Evolutionary conservation across 116 monocot genomes (phyloP).

Genomic region (Iris pallida): DNA sequence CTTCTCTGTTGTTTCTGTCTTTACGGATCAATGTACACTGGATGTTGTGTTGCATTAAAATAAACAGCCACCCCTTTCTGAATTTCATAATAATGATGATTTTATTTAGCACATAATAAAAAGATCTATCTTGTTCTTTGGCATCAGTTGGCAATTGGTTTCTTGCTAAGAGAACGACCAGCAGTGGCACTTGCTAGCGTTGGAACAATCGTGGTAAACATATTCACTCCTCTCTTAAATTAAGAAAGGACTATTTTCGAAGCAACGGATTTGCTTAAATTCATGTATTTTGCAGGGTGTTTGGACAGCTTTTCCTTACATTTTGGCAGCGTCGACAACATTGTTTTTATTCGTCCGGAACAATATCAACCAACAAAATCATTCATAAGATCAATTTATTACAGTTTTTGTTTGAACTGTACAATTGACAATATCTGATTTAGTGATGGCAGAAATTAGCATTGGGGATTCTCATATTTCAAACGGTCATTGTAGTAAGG

Average conservation of each 20-base stretch:
- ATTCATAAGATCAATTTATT: too few species aligned
- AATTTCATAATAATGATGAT: background rate
- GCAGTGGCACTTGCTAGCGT: slow-evolving; percentile 70
- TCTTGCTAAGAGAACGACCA: slow-evolving; percentile 72
- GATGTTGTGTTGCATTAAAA: too few species aligned
- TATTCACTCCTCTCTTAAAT: background rate
- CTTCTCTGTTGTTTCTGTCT: too few species aligned
- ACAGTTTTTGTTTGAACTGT: too few species aligned
- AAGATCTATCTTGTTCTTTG: slow-evolving; percentile 1
- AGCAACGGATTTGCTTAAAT: background rate
- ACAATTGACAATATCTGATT: too few species aligned
- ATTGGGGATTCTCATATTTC: too few species aligned
- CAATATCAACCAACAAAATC: slow-evolving; percentile 45
- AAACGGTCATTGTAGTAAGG: too few species aligned
- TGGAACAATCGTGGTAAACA: slow-evolving; percentile 74
- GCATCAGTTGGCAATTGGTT: slow-evolving; percentile 57
- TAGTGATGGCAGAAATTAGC: too few species aligned
- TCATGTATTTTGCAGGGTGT: slow-evolving; percentile 47
- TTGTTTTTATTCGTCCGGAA: slow-evolving; percentile 54
- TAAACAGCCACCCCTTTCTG: too few species aligned
- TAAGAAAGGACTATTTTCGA: background rate
- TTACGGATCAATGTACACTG: too few species aligned
- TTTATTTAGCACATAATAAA: background rate
- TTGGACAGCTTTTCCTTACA: slow-evolving; percentile 73
- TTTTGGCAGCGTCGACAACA: slow-evolving; percentile 56